These are phyloP conservation scores for Aspergillus sp. DNA, from an alignment of 2,329 filamentous ascomycete species.

Conservation along the genomic window DNA sequence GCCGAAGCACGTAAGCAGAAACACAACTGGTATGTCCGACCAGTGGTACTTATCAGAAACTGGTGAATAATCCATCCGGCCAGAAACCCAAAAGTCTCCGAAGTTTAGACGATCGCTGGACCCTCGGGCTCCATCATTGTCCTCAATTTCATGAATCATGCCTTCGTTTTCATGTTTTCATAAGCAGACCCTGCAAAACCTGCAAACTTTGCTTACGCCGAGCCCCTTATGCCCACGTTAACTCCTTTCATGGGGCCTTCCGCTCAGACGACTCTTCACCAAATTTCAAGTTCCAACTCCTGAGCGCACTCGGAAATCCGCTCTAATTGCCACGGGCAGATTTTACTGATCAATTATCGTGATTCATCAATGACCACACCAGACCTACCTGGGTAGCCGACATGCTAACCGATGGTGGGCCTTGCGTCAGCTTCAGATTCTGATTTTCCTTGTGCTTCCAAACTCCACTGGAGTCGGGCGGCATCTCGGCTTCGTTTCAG, in stretches of 20 bases:
- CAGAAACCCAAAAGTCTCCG: constrained; percentile 17
- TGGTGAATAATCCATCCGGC: constrained; percentile 11
- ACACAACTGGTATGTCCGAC: neutral
- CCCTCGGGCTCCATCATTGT: neutral
- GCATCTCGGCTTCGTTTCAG: neutral
- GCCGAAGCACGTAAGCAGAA: neutral
- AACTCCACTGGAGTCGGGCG: neutral
- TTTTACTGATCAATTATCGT: neutral
- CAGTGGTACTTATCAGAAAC: neutral
- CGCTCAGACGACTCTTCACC: neutral
- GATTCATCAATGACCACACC: no score
- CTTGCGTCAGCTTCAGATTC: neutral
- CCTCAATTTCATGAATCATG: neutral
- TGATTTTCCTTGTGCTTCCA: neutral
- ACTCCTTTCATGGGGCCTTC: neutral
- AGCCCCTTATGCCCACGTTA: neutral
- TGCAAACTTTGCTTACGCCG: neutral
- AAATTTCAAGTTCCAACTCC: no score
- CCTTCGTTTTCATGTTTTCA: neutral
- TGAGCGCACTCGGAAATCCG: neutral
- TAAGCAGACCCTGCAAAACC: neutral
- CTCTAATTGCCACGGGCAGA: neutral
- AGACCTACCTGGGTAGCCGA: neutral
- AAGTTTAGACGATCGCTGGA: neutral
- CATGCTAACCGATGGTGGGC: neutral